phyloP scores from a whole-genome alignment of 2,329 filamentous ascomycete species.

The Ophiostoma populinum region DNA sequence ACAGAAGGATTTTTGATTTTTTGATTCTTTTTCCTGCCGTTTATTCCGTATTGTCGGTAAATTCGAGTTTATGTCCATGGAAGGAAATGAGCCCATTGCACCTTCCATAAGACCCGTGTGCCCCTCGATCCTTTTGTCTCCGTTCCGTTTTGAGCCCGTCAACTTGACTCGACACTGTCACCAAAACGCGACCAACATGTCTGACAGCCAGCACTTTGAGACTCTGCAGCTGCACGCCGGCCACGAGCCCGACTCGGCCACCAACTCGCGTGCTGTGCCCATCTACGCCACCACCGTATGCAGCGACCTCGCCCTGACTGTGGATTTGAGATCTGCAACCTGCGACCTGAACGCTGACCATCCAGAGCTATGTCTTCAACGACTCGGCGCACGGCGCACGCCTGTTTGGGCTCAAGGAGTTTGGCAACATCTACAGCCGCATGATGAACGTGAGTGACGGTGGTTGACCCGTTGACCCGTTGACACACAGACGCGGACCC shows the following conservation, averaged over 20 bases:
- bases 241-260: slow-evolving; percentile 61
- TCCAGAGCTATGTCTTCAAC: slow-evolving; percentile 75
- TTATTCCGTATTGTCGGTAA: too few species aligned
- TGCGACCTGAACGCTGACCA: too few species aligned
- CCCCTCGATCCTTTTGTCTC: too few species aligned
- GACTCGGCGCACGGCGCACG: slow-evolving; percentile 89
- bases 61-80: too few species aligned
- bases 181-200: slow-evolving; percentile 19
- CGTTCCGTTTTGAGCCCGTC: too few species aligned
- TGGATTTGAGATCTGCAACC: too few species aligned
- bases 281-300: slow-evolving; percentile 81
- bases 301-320: too few species aligned
- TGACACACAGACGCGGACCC: too few species aligned
- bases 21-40: background rate
- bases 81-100: too few species aligned
- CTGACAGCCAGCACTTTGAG: slow-evolving; percentile 47
- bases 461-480: background rate
- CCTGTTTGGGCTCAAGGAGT: slow-evolving; percentile 91
- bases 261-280: slow-evolving; percentile 78
- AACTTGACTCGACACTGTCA: too few species aligned
- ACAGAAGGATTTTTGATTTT: too few species aligned
- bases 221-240: slow-evolving; percentile 76
- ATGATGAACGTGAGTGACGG: slow-evolving; percentile 78
- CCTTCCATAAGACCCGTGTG: too few species aligned
- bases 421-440: slow-evolving; percentile 94